Base-by-base conservation (phyloP, 176 grass and related monocot genomes). In the Eragrostis curvula region DNA sequence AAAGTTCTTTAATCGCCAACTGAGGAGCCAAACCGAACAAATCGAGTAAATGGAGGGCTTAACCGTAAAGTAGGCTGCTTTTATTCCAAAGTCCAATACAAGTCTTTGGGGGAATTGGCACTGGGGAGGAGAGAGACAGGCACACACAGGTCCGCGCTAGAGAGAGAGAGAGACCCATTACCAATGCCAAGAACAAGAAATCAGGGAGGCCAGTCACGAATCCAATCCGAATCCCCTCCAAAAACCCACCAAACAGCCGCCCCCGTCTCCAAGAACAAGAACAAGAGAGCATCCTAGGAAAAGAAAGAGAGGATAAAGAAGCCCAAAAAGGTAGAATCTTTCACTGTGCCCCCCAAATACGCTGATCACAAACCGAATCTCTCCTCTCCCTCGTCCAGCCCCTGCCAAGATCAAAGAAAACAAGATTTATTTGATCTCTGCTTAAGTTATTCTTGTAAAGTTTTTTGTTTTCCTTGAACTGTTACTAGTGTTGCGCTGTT, bases 171-270 rank as follows among this genome's bases (percentile, higher is more conserved):
- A 17, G 43, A 52, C n/a, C 60, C 62, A 68, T 51, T 60, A 56
- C 69, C 79, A 75, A 61, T 90, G 89, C 67, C 80, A 87, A 87
- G 84, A 84, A 71, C 75, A 80, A 90, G 74, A 79, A 53, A 84
- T 78, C 70, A 87, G 68, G 68, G 68, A 68, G 74, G 66, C 17
- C 66, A 55, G 66, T n/a, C 75, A 71, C 74, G 63, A 81, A 85
- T 90, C 79, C 83, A 78, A 82, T 77, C 82, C 71, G 78, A 87
- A 80, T 84, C 85, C 70, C 69, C 63, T 87, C 80, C 79, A 68
- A 81, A 85, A 89, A 47, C 71, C 84, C 84, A 90, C 73, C 83
- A 77, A 66, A 21, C 73, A 57, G 64, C 48, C 56, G 64, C 71
- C 79, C 2, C 74, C 36, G 40, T 55, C 77, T 80, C 65, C 84